A percentile compares a stretch with the other conserved stretches of the same genome.
These are phyloP conservation scores for Chrysochromulina parva DNA, from an alignment of 78 protist species.

Conservation along the genomic window DNA sequence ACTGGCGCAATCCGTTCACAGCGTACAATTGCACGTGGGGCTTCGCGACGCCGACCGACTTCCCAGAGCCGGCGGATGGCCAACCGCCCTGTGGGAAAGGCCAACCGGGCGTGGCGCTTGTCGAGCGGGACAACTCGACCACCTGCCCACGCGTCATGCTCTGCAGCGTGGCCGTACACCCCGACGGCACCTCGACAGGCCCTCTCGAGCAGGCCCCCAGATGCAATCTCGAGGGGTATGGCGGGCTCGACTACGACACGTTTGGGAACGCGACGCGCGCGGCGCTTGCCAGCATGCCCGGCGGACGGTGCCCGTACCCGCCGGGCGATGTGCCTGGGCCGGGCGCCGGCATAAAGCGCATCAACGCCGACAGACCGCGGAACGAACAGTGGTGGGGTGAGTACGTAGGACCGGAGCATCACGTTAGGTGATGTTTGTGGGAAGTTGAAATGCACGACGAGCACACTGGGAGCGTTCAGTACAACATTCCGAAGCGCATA, in stretches of 20 bases:
- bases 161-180: not conserved
- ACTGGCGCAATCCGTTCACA: not conserved
- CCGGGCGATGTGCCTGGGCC: no score
- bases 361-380: no score
- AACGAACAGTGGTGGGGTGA: no score
- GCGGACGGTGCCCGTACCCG: not conserved
- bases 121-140: not conserved
- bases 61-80: not conserved
- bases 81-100: not conserved
- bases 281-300: slow-evolving; percentile 4
- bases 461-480: no score
- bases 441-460: no score
- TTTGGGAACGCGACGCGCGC: not conserved
- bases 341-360: no score
- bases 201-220: not conserved
- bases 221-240: not conserved
- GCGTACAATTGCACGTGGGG: slow-evolving; percentile 17
- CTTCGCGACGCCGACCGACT: not conserved
- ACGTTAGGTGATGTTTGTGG: no score
- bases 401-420: no score
- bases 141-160: not conserved
- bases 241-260: not conserved
- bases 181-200: not conserved
- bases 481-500: no score
- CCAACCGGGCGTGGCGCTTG: not conserved